phyloP scores from a whole-genome alignment of 1,284 basidiomycete genomes.

The Ustilago cynodontis region DNA sequence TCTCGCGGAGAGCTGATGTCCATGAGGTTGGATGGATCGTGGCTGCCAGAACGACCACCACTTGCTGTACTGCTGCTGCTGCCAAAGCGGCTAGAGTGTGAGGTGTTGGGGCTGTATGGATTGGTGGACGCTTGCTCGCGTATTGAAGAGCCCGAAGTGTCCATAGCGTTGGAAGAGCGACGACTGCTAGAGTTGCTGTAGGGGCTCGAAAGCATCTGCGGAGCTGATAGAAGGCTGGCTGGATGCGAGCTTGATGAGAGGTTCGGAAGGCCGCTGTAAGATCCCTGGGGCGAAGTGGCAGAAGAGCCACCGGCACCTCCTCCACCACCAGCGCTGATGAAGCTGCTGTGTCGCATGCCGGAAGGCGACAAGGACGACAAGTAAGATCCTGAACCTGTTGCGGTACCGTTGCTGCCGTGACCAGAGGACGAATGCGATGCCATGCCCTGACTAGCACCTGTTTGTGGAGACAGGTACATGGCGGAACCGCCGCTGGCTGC shows the following conservation, averaged over 20 bases:
- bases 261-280: slow-evolving; percentile 41
- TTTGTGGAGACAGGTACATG: slow-evolving; percentile 51
- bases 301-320: slow-evolving; percentile 9
- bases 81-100: slow-evolving; percentile 32
- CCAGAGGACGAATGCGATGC: slow-evolving; percentile 26
- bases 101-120: slow-evolving; percentile 47
- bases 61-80: slow-evolving; percentile 18
- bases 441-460: slow-evolving; percentile 16
- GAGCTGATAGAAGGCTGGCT: slow-evolving; percentile 33
- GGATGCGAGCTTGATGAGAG: slow-evolving; percentile 36
- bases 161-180: slow-evolving; percentile 53
- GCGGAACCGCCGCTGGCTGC: slow-evolving; percentile 14
- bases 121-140: slow-evolving; percentile 25
- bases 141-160: slow-evolving; percentile 46
- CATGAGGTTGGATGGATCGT: slow-evolving; percentile 38
- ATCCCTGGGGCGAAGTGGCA: slow-evolving; percentile 23
- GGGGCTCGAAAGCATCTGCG: slow-evolving; percentile 41
- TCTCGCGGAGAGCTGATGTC: slow-evolving; percentile 38
- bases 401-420: slow-evolving; percentile 31
- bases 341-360: slow-evolving; percentile 47
- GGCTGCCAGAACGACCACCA: slow-evolving; percentile 14
- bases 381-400: slow-evolving; percentile 11
- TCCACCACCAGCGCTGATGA: slow-evolving; percentile 27
- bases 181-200: slow-evolving; percentile 46
- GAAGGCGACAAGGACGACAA: slow-evolving; percentile 38